Evolutionary conservation across 768 basidiomycete species (phyloP).

Genomic region (Boletus subcaerulescens): DNA sequence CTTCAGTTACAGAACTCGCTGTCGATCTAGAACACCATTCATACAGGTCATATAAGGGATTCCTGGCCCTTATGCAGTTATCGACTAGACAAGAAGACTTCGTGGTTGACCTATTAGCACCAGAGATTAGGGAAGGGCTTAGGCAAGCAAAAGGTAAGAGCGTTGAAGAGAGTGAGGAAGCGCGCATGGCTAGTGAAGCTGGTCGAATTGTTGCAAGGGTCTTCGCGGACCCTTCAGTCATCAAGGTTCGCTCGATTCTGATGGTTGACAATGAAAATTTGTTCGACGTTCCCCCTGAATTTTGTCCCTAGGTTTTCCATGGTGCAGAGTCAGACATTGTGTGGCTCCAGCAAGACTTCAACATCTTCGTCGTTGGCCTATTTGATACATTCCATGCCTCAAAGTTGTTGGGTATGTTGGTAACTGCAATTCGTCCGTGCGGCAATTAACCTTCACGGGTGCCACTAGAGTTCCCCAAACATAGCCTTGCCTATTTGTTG

Average conservation of each 20-base stretch:
- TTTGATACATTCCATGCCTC: slow-evolving; percentile 98
- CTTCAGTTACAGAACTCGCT: slow-evolving; percentile 71
- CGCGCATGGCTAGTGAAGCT: slow-evolving; percentile 21
- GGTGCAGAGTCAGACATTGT: slow-evolving; percentile 92
- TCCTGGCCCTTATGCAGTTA: slow-evolving; percentile 92
- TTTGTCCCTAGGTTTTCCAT: slow-evolving; percentile 70
- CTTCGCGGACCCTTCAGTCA: slow-evolving; percentile 77
- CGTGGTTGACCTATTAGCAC: slow-evolving; percentile 75
- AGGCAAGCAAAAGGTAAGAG: slow-evolving; percentile 53
- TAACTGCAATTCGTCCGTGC: neutral
- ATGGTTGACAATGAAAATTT: neutral
- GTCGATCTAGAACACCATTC: slow-evolving; percentile 95
- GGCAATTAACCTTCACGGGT: neutral
- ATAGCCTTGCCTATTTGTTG: slow-evolving; percentile 80
- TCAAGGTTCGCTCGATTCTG: slow-evolving; percentile 58
- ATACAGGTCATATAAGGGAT: slow-evolving; percentile 79
- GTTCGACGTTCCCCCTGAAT: neutral
- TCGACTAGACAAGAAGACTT: slow-evolving; percentile 83
- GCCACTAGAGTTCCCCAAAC: slow-evolving; percentile 68
- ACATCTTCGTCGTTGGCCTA: slow-evolving; percentile 89
- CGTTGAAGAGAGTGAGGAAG: slow-evolving; percentile 8
- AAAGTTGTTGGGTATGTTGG: slow-evolving; percentile 61
- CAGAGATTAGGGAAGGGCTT: slow-evolving; percentile 64
- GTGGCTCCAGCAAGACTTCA: slow-evolving; percentile 97
- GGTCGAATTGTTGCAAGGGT: slow-evolving; percentile 47